Evolutionary conservation across 768 basidiomycete genomes (phyloP).

Genomic region (Dioszegia crocea): DNA sequence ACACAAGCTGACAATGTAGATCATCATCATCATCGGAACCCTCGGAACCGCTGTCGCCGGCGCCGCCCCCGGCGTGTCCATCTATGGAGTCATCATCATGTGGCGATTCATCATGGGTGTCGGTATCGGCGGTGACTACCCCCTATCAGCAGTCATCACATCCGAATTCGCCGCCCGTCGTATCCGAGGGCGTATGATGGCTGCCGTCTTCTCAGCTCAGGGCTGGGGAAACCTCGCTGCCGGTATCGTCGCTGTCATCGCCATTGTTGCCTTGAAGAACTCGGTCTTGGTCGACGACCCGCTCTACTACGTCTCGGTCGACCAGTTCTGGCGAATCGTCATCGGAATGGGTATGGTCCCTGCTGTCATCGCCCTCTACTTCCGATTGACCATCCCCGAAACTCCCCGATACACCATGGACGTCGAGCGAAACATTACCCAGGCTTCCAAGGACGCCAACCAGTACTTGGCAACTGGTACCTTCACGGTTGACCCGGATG

Average conservation of each 20-base stretch:
- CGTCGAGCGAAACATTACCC: conserved; percentile 75
- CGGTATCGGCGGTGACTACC: conserved; percentile 87
- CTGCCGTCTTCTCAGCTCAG: conserved; percentile 77
- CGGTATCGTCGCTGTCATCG: conserved; percentile 62
- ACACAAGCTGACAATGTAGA: conserved; percentile 17
- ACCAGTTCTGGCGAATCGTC: conserved; percentile 78
- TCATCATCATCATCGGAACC: conserved; percentile 51
- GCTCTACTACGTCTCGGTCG: conserved; percentile 56
- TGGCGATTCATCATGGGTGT: conserved; percentile 80
- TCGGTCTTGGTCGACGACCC: conserved; percentile 55
- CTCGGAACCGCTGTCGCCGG: conserved; percentile 62
- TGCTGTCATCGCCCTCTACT: conserved; percentile 75
- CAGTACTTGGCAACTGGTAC: conserved; percentile 59
- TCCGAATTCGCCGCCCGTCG: conserved; percentile 77
- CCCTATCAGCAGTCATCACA: conserved; percentile 76
- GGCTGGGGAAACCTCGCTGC: conserved; percentile 83
- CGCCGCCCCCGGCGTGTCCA: conserved; percentile 61
- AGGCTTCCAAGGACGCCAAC: conserved; percentile 69
- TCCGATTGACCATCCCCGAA: conserved; percentile 88
- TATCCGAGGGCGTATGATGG: conserved; percentile 80
- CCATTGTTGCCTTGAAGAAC: conserved; percentile 66
- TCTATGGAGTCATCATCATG: conserved; percentile 71
- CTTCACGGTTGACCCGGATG: conserved; percentile 57
- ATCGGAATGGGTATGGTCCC: conserved; percentile 85
- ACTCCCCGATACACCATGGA: conserved; percentile 90